Conservation (phyloP, 139 green algal genomes). For the Micractinium conductrix region DNA sequence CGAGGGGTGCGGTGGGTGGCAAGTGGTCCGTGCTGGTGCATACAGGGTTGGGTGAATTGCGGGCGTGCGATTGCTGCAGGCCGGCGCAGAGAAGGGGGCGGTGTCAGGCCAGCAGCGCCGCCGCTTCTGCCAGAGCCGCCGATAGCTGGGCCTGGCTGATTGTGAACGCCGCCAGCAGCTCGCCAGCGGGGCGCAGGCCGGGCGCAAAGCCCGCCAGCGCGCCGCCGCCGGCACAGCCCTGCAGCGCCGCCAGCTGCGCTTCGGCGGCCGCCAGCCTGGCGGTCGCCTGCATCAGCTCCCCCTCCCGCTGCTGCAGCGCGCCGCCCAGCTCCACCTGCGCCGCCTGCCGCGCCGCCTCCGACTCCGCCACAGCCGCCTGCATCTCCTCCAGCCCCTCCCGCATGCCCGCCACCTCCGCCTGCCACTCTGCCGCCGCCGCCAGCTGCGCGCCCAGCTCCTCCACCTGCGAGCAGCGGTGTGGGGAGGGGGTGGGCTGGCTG, state of each 20-base stretch:
- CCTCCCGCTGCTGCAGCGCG: constrained; percentile 8
- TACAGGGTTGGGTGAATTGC: no score
- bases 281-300: constrained; percentile 5
- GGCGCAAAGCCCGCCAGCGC: not conserved
- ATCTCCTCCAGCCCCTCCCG: constrained; percentile 8
- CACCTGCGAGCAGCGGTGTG: no score
- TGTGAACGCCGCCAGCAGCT: not conserved
- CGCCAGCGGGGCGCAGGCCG: constrained; percentile 2
- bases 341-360: not conserved
- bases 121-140: constrained; percentile 1
- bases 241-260: constrained; percentile 19
- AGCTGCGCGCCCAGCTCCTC: not conserved
- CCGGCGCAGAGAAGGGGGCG: no score
- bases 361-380: constrained; percentile 8
- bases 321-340: not conserved
- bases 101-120: constrained; percentile 4
- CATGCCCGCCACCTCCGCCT: not conserved
- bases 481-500: no score
- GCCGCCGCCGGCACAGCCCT: not conserved
- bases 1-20: no score
- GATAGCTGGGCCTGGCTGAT: constrained; percentile 2
- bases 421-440: constrained; percentile 4
- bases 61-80: no score
- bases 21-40: no score
- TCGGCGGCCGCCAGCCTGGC: constrained; percentile 18